phyloP scores from a whole-genome alignment of 2,329 filamentous ascomycete genomes.

The Diaporthe vaccinii region DNA sequence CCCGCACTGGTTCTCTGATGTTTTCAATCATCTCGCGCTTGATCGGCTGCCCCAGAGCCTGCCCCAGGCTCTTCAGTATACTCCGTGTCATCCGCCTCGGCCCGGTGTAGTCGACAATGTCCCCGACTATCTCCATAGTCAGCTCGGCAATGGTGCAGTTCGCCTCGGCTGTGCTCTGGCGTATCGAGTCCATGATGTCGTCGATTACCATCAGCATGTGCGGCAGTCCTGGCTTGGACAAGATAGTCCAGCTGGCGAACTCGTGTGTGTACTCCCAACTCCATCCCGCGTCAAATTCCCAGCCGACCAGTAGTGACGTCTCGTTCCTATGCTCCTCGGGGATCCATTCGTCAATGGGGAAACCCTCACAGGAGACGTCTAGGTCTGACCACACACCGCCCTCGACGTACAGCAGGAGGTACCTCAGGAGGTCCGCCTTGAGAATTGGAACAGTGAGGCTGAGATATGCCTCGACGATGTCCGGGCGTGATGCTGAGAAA shows the following conservation, averaged over 20 bases:
- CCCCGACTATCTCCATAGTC: slow-evolving; percentile 38
- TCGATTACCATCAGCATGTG: slow-evolving; percentile 40
- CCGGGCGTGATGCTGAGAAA: slow-evolving; percentile 55
- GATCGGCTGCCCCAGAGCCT: neutral
- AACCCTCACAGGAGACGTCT: slow-evolving; percentile 52
- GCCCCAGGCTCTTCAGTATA: slow-evolving; percentile 36
- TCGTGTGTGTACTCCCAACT: slow-evolving; percentile 40
- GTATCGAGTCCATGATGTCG: slow-evolving; percentile 39
- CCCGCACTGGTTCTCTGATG: neutral
- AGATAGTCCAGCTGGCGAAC: slow-evolving; percentile 43
- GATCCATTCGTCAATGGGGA: slow-evolving; percentile 53
- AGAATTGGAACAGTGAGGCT: slow-evolving; percentile 54
- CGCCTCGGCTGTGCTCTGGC: neutral
- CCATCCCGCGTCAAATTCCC: slow-evolving; percentile 47
- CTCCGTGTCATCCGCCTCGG: slow-evolving; percentile 40
- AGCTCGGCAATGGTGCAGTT: slow-evolving; percentile 36
- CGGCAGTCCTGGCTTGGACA: slow-evolving; percentile 39
- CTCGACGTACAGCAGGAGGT: slow-evolving; percentile 79
- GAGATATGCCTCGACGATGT: slow-evolving; percentile 45
- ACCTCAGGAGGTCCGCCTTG: slow-evolving; percentile 77
- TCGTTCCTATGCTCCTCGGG: slow-evolving; percentile 43
- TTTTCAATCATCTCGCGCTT: slow-evolving; percentile 15
- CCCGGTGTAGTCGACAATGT: slow-evolving; percentile 43
- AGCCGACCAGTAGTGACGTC: slow-evolving; percentile 46
- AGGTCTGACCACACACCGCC: slow-evolving; percentile 79